Base-by-base conservation (phyloP, 1,284 basidiomycete genomes). In the Golubevia pallescens region DNA sequence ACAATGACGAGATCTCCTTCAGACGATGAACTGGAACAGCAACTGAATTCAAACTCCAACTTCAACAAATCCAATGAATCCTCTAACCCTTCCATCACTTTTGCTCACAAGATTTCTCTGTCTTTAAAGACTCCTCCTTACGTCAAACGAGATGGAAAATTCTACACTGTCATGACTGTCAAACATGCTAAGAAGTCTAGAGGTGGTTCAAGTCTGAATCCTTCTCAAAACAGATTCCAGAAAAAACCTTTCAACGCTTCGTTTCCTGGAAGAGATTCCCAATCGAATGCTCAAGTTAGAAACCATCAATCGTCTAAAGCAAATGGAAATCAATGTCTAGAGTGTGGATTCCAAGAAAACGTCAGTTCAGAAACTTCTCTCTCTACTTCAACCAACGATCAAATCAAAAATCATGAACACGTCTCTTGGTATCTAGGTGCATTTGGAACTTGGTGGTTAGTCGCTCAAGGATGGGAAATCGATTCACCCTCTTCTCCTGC, bases 91-190 rank as follows among this genome's bases (percentile, higher is more conserved):
- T 38, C 34, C 3, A 5, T 77, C 57, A 71, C 73, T 13, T 79
- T 20, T 68, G 70, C 19, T 58, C 65, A 69, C 59, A 59, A 66
- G 14, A 62, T 69, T 24, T 69, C 65, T 14, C 32, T 79, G 10
- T 79, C 77, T 3, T 66, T 79, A 2, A 73, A 75, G 57, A 79
- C 77, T 3, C 77, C 77, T 6, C 69, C 74, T 0, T 79, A 75
- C 24, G 60, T 65, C 13, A 66, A 75, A n/a, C 66, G 68, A 19
- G 72, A 77, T 52, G 64, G 71, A 10, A 69, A 68, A 4, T 62
- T 79, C 32, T 65, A 77, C 59, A 75, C 73, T 32, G 68, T 75
- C 19, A 73, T 79, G 56, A 75, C 75, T 48, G 77, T 79, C 34
- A 57, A 69, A 1, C 75, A 74, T 59, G 71, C 65, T 32, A 68